Percentiles rank a stretch among this genome's conserved stretches.
phyloP scores from a whole-genome alignment of 208 protist species.

The Ichthyophonus hoferi region DNA sequence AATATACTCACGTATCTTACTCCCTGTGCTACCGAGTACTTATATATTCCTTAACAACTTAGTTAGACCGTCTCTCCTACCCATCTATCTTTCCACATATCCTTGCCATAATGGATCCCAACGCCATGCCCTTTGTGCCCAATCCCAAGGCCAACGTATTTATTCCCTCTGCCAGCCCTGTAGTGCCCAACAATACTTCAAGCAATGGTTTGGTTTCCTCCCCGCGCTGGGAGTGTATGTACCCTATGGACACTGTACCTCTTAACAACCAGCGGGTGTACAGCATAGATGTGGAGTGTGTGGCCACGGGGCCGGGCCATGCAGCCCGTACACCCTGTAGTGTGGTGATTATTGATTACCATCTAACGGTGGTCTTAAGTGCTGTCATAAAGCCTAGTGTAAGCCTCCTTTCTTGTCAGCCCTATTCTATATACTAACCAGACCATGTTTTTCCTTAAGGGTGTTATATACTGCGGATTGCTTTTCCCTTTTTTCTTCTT shows the following conservation, averaged over 20 bases:
- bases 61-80: too few species aligned
- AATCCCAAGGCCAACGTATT: neutral
- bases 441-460: too few species aligned
- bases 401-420: neutral
- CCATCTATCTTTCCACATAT: too few species aligned
- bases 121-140: neutral
- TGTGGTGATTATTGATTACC: constrained; percentile 11
- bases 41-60: too few species aligned
- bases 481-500: too few species aligned
- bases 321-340: neutral
- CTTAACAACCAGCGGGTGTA: neutral
- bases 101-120: neutral
- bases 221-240: too few species aligned
- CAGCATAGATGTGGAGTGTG: constrained; percentile 24
- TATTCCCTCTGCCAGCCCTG: neutral
- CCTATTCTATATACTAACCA: too few species aligned
- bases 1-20: too few species aligned
- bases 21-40: too few species aligned
- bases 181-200: too few species aligned
- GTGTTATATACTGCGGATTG: too few species aligned
- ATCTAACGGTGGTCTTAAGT: neutral
- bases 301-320: constrained; percentile 16
- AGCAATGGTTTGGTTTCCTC: too few species aligned
- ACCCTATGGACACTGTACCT: neutral
- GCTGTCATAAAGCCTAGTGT: neutral